These are phyloP conservation scores for Lasiodiplodia citricola DNA, from an alignment of 2,329 filamentous ascomycete species.

Conservation along the genomic window DNA sequence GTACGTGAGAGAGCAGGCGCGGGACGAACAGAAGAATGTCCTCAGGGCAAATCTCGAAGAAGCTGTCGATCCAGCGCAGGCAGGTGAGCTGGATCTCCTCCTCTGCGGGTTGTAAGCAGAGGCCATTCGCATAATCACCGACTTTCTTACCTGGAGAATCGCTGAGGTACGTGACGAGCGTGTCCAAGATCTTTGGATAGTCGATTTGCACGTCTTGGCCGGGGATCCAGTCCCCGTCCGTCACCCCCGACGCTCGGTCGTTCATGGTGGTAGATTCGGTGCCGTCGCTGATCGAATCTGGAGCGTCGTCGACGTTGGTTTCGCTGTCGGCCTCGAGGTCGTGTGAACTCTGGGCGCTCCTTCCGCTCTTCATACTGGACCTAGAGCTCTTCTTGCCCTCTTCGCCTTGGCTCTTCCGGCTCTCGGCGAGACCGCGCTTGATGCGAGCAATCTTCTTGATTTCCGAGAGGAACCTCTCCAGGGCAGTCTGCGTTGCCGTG, in stretches of 20 bases:
- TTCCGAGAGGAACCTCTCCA: conserved; percentile 89
- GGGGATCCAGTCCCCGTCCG: conserved; percentile 94
- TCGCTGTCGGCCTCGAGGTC: conserved; percentile 57
- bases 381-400: conserved; percentile 72
- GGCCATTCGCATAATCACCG: conserved; percentile 27
- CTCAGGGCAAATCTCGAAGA: conserved; percentile 96
- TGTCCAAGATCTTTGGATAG: conserved; percentile 88
- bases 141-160: conserved; percentile 71
- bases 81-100: conserved; percentile 92
- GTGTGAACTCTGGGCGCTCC: conserved; percentile 35
- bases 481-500: conserved; percentile 82
- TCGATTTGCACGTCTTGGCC: conserved; percentile 97
- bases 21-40: conserved; percentile 96
- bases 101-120: conserved; percentile 58
- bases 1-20: conserved; percentile 84
- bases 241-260: conserved; percentile 52
- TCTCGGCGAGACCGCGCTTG: conserved; percentile 90
- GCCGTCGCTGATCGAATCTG: conserved; percentile 48
- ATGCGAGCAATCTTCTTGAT: conserved; percentile 93
- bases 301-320: conserved; percentile 60
- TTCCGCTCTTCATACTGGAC: conserved; percentile 52
- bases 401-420: conserved; percentile 70
- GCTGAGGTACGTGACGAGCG: conserved; percentile 86
- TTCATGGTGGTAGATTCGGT: conserved; percentile 41
- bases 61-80: conserved; percentile 92